These are phyloP conservation scores for Phytopythium ostracodes DNA, from an alignment of 352 stramenopile genomes.

Conservation along the genomic window DNA sequence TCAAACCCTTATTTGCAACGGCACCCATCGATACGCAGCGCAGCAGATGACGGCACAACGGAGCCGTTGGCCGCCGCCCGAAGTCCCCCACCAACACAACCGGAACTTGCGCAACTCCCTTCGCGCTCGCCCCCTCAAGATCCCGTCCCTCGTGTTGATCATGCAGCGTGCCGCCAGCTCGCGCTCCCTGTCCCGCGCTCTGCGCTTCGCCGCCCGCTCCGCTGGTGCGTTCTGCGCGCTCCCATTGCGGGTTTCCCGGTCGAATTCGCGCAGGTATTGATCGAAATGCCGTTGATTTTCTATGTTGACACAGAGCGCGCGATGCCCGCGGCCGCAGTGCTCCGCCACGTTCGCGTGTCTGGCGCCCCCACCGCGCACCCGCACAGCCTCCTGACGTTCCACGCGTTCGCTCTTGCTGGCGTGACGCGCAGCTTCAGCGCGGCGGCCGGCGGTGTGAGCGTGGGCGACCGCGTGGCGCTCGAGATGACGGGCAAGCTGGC, in stretches of 20 bases:
- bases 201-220: conserved; percentile 13
- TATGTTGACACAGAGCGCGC: conserved; percentile 10
- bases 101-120: no score
- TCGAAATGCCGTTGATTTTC: background rate
- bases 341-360: conserved; percentile 7
- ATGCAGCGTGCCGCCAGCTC: conserved; percentile 16
- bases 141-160: no score
- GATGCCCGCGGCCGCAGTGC: conserved; percentile 5
- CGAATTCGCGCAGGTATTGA: background rate
- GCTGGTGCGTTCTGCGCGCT: background rate
- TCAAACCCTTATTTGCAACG: no score
- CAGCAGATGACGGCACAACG: no score
- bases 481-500: conserved; percentile 62
- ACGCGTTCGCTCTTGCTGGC: background rate
- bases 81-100: no score
- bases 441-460: conserved; percentile 17
- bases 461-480: conserved; percentile 71
- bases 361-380: conserved; percentile 7
- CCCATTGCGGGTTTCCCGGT: background rate
- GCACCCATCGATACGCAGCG: no score
- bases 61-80: no score
- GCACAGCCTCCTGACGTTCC: conserved; percentile 10
- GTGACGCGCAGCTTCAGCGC: conserved; percentile 15
- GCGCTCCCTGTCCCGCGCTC: conserved; percentile 12
- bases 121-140: no score